These are phyloP conservation scores for Xeromyces bisporus DNA, from an alignment of 495 filamentous ascomycete genomes.

Conservation along the genomic window DNA sequence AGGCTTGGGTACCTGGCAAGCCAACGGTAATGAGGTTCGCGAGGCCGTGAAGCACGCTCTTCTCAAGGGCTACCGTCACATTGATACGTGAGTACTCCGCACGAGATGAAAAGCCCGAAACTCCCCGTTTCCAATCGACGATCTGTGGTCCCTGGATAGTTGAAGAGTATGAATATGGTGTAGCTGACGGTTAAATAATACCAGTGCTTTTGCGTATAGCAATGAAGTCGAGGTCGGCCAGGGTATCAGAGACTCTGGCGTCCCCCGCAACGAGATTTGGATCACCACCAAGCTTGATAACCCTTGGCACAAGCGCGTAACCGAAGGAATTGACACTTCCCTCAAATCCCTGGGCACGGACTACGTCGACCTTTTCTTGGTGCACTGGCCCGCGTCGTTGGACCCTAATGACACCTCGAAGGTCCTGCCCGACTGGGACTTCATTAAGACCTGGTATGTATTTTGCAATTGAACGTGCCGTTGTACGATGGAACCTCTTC, in stretches of 20 bases:
- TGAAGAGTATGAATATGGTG: too few species aligned
- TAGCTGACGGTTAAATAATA: conserved; percentile 1
- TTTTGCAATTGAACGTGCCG: too few species aligned
- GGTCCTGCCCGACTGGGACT: conserved; percentile 56
- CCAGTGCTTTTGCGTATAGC: conserved; percentile 60
- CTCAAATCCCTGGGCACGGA: conserved; percentile 52
- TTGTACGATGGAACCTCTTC: too few species aligned
- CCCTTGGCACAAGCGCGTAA: conserved; percentile 54
- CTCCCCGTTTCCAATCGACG: not conserved
- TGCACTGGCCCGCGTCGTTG: conserved; percentile 68
- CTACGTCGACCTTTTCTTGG: conserved; percentile 74
- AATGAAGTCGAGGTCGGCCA: conserved; percentile 73
- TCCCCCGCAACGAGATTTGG: conserved; percentile 68
- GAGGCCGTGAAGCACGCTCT: conserved; percentile 63
- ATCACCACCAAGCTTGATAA: conserved; percentile 83
- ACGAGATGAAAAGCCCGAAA: not conserved
- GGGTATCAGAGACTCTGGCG: conserved; percentile 62
- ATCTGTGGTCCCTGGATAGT: too few species aligned
- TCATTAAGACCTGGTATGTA: conserved; percentile 56
- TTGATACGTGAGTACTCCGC: conserved; percentile 38
- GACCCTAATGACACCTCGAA: conserved; percentile 38
- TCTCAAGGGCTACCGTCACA: conserved; percentile 53
- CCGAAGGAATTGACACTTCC: conserved; percentile 51
- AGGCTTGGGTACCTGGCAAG: conserved; percentile 75
- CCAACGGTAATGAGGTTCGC: conserved; percentile 43